A percentile compares a stretch with the other conserved stretches of the same genome.
Evolutionary conservation across 1,139 yeast species (phyloP).

Genomic region (Taphrina deformans): DNA sequence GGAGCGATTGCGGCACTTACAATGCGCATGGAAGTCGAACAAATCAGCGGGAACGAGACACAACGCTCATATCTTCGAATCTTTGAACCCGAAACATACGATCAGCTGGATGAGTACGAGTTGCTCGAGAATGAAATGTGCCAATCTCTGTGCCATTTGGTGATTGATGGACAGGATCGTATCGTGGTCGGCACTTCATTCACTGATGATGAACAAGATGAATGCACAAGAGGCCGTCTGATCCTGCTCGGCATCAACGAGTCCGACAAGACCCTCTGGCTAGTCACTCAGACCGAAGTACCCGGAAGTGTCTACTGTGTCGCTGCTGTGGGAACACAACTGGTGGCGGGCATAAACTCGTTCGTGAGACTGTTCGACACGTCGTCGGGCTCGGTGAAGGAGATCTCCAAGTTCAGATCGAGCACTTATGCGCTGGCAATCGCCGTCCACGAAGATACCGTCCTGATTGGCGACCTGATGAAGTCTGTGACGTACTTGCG

Average conservation of each 20-base stretch:
- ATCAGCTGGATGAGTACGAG: constrained; percentile 32
- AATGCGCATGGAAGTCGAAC: constrained; percentile 38
- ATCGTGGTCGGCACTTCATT: constrained; percentile 40
- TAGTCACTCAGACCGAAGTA: constrained; percentile 34
- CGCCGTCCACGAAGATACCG: constrained; percentile 34
- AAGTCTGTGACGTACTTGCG: constrained; percentile 37
- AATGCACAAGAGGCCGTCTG: constrained; percentile 38
- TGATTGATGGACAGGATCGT: constrained; percentile 33
- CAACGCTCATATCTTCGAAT: constrained; percentile 37
- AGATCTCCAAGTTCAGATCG: constrained; percentile 33
- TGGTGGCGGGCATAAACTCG: constrained; percentile 39
- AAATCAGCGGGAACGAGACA: constrained; percentile 38
- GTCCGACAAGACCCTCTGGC: constrained; percentile 34
- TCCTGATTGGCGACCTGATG: constrained; percentile 40
- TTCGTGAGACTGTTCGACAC: constrained; percentile 32
- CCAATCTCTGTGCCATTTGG: constrained; percentile 36
- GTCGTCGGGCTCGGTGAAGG: constrained; percentile 3
- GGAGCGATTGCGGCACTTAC: constrained; percentile 37
- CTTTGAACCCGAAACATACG: constrained; percentile 37
- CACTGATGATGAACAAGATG: constrained; percentile 37
- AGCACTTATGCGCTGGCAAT: constrained; percentile 39
- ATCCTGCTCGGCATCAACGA: constrained; percentile 32
- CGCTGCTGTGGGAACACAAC: constrained; percentile 30
- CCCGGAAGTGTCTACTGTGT: constrained; percentile 39
- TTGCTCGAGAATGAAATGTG: constrained; percentile 39